Percentiles rank a stretch among this genome's conserved stretches.
Evolutionary conservation across 768 basidiomycete genomes (phyloP).

Genomic region (Hygrocybe punicea): DNA sequence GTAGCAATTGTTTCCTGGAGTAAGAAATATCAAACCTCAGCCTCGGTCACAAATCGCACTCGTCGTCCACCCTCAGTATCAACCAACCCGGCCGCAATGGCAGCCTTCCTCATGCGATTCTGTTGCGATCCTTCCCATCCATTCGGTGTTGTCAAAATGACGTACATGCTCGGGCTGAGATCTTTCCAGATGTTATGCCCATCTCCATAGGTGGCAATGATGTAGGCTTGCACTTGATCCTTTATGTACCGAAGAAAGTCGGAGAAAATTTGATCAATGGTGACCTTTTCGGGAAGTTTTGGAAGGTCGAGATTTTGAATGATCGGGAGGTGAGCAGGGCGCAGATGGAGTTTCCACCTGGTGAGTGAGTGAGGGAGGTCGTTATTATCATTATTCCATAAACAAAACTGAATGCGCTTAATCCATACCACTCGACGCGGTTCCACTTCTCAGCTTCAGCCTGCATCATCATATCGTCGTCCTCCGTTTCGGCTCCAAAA

Average conservation of each 20-base stretch:
- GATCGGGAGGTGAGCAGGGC: slow-evolving; percentile 11
- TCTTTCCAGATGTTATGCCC: slow-evolving; percentile 42
- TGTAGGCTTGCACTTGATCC: slow-evolving; percentile 39
- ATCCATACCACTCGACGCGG: slow-evolving; percentile 46
- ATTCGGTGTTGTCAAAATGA: slow-evolving; percentile 54
- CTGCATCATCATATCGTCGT: slow-evolving; percentile 36
- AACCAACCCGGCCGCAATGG: slow-evolving; percentile 47
- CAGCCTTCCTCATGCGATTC: slow-evolving; percentile 48
- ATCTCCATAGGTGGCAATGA: slow-evolving; percentile 44
- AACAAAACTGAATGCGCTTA: no score
- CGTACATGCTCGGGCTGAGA: slow-evolving; percentile 40
- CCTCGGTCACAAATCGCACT: slow-evolving; percentile 57
- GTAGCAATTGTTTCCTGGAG: no score
- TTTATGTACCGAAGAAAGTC: slow-evolving; percentile 51
- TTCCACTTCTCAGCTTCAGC: slow-evolving; percentile 44
- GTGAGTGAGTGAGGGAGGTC: no score
- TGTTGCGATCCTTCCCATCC: slow-evolving; percentile 62
- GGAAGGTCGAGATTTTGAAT: slow-evolving; percentile 35
- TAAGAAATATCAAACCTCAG: slow-evolving; percentile 44
- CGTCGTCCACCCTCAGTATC: slow-evolving; percentile 39
- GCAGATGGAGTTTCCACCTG: slow-evolving; percentile 38
- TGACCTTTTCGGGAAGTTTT: slow-evolving; percentile 41
- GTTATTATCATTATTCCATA: no score
- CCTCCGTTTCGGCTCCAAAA: slow-evolving; percentile 44
- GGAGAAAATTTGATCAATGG: slow-evolving; percentile 41